These are phyloP conservation scores for Oidium heveae DNA, from an alignment of 2,329 filamentous ascomycete species.

Conservation along the genomic window DNA sequence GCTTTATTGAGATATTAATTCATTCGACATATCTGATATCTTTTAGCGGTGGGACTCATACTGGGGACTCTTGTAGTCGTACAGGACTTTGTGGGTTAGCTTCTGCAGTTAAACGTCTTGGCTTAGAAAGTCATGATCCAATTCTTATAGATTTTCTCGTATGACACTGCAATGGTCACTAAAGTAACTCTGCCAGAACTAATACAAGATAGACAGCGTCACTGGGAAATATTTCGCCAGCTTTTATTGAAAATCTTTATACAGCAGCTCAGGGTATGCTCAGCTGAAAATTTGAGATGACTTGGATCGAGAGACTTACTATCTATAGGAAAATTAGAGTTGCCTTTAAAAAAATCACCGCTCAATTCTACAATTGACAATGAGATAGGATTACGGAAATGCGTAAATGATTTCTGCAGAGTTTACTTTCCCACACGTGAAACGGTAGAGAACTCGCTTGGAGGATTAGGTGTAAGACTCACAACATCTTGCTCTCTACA, in stretches of 20 bases:
- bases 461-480: conserved; percentile 19
- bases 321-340: not conserved
- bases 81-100: conserved; percentile 57
- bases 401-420: conserved; percentile 29
- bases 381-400: conserved; percentile 16
- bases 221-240: conserved; percentile 46
- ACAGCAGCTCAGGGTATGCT: conserved; percentile 27
- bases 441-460: conserved; percentile 40
- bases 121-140: conserved; percentile 26
- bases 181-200: too few species aligned
- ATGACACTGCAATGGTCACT: conserved; percentile 11
- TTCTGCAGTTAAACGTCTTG: conserved; percentile 35
- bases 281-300: not conserved
- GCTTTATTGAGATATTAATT: not conserved
- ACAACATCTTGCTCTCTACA: not conserved
- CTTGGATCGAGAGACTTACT: not conserved
- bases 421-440: conserved; percentile 59
- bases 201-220: conserved; percentile 38
- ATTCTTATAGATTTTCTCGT: conserved; percentile 52
- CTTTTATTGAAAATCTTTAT: conserved; percentile 35
- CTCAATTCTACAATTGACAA: too few species aligned
- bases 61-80: conserved; percentile 20
- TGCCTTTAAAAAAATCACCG: not conserved
- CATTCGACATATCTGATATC: conserved; percentile 1
- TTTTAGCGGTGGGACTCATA: conserved; percentile 28